Evolutionary conservation across 257 asterid genomes (phyloP), one percentile per base, ranked within the genome.

Genomic region (Jaltomata sinuosa): DNA sequence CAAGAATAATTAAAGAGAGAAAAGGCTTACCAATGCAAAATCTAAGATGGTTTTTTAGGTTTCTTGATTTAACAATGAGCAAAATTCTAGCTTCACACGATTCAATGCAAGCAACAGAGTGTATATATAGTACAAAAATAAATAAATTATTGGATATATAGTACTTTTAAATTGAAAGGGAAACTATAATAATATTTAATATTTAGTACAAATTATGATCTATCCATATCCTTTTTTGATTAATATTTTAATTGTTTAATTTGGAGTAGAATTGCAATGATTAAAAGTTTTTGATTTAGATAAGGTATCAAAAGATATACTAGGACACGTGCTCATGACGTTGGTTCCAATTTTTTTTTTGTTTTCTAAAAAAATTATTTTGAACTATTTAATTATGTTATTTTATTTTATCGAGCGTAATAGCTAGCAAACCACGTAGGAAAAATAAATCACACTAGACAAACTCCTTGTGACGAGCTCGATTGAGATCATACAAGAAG

Each of bases 11-110:
- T 67, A 0, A 3, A 67, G 49, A 32, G 50, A 10, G 3, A 36
- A 68, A 68, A 68, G 9, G 15, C 8, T 19, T 68, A 68, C 78
- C 50, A 67, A 6, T 31, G 6, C 42, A 65, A 15, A 38, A 42
- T 54, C 31, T 45, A 49, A 81, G 50, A 68, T 68, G 82, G 45
- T 6, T 8, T 49, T 21, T 11, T 11, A 72, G n/a, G 55, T 12
- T 72, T 72, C 21, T 72, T 6, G 80, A 22, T 6, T 22, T 4
- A 2, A 71, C 1, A 69, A 0, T 25, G 29, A 45, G 40, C 12
- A 49, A 77, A 27, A 77, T 11, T 77, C 27, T 8, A 77, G 45
- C 82, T 49, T 77, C 82, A 77, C 82, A 49, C 82, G 25, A 47
- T 16, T 77, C 62, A 8, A 77, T 49, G 62, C 29, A 18, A 52